Percentiles rank a stretch among this genome's conserved stretches.
Evolutionary conservation across 495 filamentous ascomycete genomes (phyloP).

Genomic region (Podospora pseudoanserina): DNA sequence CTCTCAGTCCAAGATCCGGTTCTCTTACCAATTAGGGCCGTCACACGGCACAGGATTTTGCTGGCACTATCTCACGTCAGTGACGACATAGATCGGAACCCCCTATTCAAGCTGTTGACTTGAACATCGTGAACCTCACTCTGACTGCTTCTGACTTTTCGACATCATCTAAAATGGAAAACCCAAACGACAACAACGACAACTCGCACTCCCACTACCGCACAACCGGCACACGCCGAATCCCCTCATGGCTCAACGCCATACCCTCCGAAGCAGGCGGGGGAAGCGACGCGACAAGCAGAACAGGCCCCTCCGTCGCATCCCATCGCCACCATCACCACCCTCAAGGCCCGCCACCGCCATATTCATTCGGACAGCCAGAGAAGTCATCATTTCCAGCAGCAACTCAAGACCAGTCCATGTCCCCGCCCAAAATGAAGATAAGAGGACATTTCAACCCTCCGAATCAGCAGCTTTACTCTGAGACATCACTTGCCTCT

Average conservation of each 20-base stretch:
- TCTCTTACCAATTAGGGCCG: neutral
- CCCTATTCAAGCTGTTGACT: neutral
- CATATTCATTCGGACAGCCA: neutral
- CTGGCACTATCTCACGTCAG: neutral
- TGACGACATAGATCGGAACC: neutral
- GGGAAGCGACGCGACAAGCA: slow-evolving; percentile 7
- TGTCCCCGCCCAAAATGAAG: neutral
- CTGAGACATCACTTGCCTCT: neutral
- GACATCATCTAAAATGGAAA: neutral
- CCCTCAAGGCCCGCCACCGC: neutral
- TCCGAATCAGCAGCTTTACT: neutral
- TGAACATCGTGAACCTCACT: neutral
- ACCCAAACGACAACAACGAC: neutral
- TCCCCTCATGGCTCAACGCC: slow-evolving; percentile 15
- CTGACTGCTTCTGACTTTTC: no score
- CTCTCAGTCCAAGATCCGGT: neutral
- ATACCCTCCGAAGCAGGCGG: slow-evolving; percentile 13
- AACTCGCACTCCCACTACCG: neutral
- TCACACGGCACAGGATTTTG: neutral
- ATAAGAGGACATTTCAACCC: neutral
- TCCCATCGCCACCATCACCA: neutral
- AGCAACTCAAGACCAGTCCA: neutral
- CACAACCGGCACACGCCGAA: neutral
- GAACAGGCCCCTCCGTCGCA: neutral
- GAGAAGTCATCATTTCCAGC: neutral